Evolutionary conservation across 2,329 filamentous ascomycete species (phyloP).

Genomic region (Graphilbum fragrans): DNA sequence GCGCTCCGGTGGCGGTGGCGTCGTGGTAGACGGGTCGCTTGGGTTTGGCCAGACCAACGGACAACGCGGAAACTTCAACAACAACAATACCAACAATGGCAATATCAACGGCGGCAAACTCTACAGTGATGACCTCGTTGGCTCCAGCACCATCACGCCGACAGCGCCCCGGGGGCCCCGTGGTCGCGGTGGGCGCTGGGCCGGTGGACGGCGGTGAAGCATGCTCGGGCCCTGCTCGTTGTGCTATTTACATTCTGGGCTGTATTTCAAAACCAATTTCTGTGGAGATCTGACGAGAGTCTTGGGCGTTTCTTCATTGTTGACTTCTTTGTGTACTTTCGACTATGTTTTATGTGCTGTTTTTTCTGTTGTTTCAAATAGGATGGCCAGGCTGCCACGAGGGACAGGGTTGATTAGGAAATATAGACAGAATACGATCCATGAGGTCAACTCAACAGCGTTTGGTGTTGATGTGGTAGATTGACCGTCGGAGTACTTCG

Average conservation of each 20-base stretch:
- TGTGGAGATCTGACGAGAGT: no score
- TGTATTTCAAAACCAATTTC: not conserved
- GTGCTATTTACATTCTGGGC: not conserved
- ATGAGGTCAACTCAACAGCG: no score
- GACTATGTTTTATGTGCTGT: no score
- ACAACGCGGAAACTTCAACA: conserved; percentile 22
- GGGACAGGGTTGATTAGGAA: no score
- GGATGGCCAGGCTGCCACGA: no score
- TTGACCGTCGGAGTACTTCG: no score
- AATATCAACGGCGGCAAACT: conserved; percentile 17
- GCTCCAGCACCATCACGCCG: conserved; percentile 1
- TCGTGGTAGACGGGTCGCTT: conserved; percentile 39
- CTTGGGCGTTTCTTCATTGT: no score
- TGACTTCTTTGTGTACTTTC: no score
- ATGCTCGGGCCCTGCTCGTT: no score
- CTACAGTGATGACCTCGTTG: conserved; percentile 35
- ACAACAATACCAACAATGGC: conserved; percentile 27
- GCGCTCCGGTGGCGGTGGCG: conserved; percentile 19
- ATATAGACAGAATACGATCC: no score
- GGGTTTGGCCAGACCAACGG: conserved; percentile 34
- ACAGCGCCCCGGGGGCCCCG: conserved; percentile 5
- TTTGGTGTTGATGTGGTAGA: no score
- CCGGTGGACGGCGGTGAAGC: conserved; percentile 1
- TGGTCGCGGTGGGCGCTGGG: conserved; percentile 1
- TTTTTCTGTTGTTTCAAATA: no score